Percentiles rank a stretch among this genome's conserved stretches.
Evolutionary conservation across 495 filamentous ascomycete species (phyloP).

Genomic region (Neurospora sp.): DNA sequence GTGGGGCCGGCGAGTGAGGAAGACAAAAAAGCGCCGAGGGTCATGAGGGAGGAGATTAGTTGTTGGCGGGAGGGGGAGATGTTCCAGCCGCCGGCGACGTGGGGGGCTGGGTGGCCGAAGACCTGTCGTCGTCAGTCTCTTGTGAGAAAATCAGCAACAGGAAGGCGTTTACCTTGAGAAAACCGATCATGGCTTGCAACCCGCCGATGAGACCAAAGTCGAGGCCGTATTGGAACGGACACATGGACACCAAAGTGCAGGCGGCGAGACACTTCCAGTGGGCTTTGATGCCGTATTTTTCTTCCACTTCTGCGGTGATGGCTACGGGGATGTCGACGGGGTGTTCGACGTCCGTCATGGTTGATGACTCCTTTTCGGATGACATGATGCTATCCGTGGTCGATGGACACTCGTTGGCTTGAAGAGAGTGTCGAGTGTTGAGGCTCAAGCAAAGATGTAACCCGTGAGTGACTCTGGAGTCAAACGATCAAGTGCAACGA

Average conservation of each 20-base stretch:
- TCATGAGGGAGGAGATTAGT: conserved; percentile 45
- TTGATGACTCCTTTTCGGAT: too few relatives aligned
- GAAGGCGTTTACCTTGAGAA: conserved; percentile 29
- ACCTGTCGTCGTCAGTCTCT: conserved; percentile 10
- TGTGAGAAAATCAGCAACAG: not conserved
- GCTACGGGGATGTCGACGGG: not conserved
- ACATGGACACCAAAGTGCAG: conserved; percentile 36
- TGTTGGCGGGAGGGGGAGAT: conserved; percentile 40
- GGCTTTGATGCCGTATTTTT: conserved; percentile 12
- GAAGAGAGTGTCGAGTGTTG: too few relatives aligned
- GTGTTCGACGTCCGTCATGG: not conserved
- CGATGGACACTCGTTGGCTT: too few relatives aligned
- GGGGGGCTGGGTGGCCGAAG: conserved; percentile 28
- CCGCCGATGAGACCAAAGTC: conserved; percentile 50
- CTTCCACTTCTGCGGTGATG: not conserved
- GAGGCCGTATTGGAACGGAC: conserved; percentile 50
- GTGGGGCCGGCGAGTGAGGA: conserved; percentile 42
- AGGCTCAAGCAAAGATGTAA: too few relatives aligned
- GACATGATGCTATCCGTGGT: too few relatives aligned
- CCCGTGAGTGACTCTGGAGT: not conserved
- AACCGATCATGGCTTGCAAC: conserved; percentile 50
- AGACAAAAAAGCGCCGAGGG: conserved; percentile 43
- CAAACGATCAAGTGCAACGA: not conserved
- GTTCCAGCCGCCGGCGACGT: conserved; percentile 37
- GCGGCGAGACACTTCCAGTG: conserved; percentile 28